Evolutionary conservation across 2,329 filamentous ascomycete species (phyloP), one percentile per base, ranked within the genome.

Genomic region (Fragosphaeria purpurea): DNA sequence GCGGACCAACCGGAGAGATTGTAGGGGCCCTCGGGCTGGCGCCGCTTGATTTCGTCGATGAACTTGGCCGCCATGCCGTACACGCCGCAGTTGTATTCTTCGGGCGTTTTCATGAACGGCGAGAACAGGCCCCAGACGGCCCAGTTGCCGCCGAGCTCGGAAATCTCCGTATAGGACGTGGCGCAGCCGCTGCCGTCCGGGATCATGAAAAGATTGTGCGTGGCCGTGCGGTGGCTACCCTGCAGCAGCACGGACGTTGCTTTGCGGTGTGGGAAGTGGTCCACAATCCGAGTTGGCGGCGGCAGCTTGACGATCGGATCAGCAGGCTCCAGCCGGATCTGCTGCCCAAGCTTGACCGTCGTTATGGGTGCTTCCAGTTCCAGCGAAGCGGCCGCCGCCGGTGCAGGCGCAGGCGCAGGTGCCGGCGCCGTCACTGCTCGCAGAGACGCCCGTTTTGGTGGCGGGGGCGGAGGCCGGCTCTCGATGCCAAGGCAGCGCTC

Each of bases 1-100:
- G 83, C 85, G n/a, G 80, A 86, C 85, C 85, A 89, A 31, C 86
- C 86, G 12, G 80, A 77, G 1, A 88, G 66, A 47, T 75, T 74
- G 65, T 86, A 87, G 0, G 83, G 81, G 0, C 85, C 85, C 30
- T 70, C 60, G 4, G 83, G 80, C 65, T 88, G 84, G 47, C 83
- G 82, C 5, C 80, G 77, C 65, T 80, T 82, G 65, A 88, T 85
- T 66, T 88, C 84, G 5, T 73, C 68, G 40, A 86, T 76, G 65
- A 83, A 86, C 61, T 82, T 76, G 56, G 74, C 66, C 6, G 81
- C 77, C 62, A 84, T 79, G 32, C 80, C 79, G 58, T 82, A 77
- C 49, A 86, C 78, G 53, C 80, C 80, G 59, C 80, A 83, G 33
- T 73, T 75, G 67, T 77, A 85, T 59, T 83, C 76, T 53, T 81